These are phyloP conservation scores for Brettanomyces sp. DNA, from an alignment of 805 yeast genomes.

Conservation along the genomic window DNA sequence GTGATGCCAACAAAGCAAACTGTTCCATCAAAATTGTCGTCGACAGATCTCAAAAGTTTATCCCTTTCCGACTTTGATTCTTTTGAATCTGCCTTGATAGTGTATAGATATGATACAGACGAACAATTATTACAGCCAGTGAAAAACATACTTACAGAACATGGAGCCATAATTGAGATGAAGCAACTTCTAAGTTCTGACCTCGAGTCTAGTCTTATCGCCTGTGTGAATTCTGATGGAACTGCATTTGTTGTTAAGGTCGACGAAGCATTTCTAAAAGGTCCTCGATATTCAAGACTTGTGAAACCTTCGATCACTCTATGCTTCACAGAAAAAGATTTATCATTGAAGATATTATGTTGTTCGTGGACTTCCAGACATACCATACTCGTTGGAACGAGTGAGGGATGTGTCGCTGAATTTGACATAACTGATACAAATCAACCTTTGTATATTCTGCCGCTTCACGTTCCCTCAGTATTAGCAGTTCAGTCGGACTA, in stretches of 20 bases:
- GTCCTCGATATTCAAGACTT: slow-evolving; percentile 6
- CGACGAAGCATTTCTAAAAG: slow-evolving; percentile 6
- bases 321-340: neutral
- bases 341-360: neutral
- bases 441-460: slow-evolving; percentile 15
- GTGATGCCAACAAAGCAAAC: slow-evolving; percentile 7
- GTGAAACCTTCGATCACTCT: slow-evolving; percentile 7
- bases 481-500: slow-evolving; percentile 14
- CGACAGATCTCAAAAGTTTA: slow-evolving; percentile 11
- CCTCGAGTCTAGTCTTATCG: slow-evolving; percentile 10
- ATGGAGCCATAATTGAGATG: slow-evolving; percentile 18
- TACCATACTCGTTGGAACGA: slow-evolving; percentile 17
- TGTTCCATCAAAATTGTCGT: slow-evolving; percentile 4
- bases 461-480: slow-evolving; percentile 16
- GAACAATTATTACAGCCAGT: slow-evolving; percentile 3
- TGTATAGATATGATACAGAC: slow-evolving; percentile 12
- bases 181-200: slow-evolving; percentile 16
- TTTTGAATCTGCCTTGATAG: slow-evolving; percentile 14
- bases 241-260: slow-evolving; percentile 16
- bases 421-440: slow-evolving; percentile 12
- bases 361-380: slow-evolving; percentile 20
- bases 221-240: slow-evolving; percentile 22
- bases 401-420: slow-evolving; percentile 21
- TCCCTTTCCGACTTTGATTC: slow-evolving; percentile 6
- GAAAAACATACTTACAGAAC: slow-evolving; percentile 12